These are phyloP conservation scores for Cyclotella atomus DNA, from an alignment of 108 stramenopile genomes.

Conservation along the genomic window DNA sequence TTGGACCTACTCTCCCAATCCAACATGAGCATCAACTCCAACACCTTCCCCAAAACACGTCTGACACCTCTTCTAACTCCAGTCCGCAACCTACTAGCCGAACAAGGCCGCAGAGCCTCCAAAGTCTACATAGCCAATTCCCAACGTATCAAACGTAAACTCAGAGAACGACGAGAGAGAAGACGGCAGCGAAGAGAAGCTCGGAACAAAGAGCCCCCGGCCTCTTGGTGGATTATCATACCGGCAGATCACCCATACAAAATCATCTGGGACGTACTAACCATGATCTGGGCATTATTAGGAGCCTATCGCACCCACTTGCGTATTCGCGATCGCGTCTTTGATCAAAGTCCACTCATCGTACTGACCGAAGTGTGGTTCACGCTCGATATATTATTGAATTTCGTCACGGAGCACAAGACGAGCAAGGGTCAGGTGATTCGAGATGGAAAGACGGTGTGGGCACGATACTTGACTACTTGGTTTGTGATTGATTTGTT, in stretches of 20 bases:
- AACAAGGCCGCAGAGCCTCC: slow-evolving; percentile 4
- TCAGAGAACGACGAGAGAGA: slow-evolving; percentile 33
- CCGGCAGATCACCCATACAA: slow-evolving; percentile 85
- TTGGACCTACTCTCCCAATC: not conserved
- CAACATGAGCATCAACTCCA: not conserved
- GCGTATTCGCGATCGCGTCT: slow-evolving; percentile 73
- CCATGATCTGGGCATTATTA: slow-evolving; percentile 72
- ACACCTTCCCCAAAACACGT: not conserved
- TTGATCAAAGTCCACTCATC: slow-evolving; percentile 62
- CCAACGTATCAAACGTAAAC: slow-evolving; percentile 35
- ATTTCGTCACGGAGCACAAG: slow-evolving; percentile 83
- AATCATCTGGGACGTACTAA: slow-evolving; percentile 80
- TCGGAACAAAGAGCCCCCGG: slow-evolving; percentile 21
- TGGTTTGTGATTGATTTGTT: slow-evolving; percentile 87
- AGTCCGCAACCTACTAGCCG: slow-evolving; percentile 20
- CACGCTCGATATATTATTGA: slow-evolving; percentile 78
- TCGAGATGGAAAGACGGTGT: slow-evolving; percentile 66
- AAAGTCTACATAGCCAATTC: slow-evolving; percentile 17
- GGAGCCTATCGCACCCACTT: slow-evolving; percentile 71
- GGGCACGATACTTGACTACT: slow-evolving; percentile 84
- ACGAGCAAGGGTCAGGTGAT: slow-evolving; percentile 63
- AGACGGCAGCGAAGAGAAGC: slow-evolving; percentile 37
- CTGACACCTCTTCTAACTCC: slow-evolving; percentile 26
- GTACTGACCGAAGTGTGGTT: slow-evolving; percentile 79
- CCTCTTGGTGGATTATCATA: slow-evolving; percentile 60